These are phyloP conservation scores for Plasmopara halstedii DNA, from an alignment of 352 stramenopile genomes.

Conservation along the genomic window DNA sequence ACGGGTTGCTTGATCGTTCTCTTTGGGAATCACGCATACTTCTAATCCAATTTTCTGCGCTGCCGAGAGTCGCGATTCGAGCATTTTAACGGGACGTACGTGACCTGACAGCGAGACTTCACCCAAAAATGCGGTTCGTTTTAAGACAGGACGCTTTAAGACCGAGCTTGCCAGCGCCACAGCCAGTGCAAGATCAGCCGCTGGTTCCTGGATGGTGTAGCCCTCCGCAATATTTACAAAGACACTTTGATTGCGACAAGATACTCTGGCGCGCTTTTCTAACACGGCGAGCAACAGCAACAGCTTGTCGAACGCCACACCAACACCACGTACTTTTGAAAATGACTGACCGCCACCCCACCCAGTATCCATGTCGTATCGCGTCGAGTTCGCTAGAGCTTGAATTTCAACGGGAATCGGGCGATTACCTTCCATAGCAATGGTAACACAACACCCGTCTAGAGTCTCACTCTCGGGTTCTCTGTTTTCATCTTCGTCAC, in stretches of 20 bases:
- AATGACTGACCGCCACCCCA: slow-evolving; percentile 25
- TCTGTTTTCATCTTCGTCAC: slow-evolving; percentile 19
- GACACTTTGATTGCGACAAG: slow-evolving; percentile 68
- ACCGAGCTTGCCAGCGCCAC: slow-evolving; percentile 70
- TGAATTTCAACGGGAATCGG: slow-evolving; percentile 94
- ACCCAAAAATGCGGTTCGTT: slow-evolving; percentile 59
- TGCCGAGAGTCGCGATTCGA: slow-evolving; percentile 67
- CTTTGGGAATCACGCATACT: slow-evolving; percentile 61
- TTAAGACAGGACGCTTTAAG: slow-evolving; percentile 43
- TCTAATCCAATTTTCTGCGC: slow-evolving; percentile 76
- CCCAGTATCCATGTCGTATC: slow-evolving; percentile 26
- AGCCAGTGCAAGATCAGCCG: slow-evolving; percentile 66
- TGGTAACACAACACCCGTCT: slow-evolving; percentile 85
- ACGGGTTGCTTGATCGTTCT: slow-evolving; percentile 34
- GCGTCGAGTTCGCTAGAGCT: slow-evolving; percentile 76
- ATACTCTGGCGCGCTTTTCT: slow-evolving; percentile 85
- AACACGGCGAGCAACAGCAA: slow-evolving; percentile 93
- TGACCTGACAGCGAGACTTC: slow-evolving; percentile 76
- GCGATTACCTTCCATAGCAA: slow-evolving; percentile 91
- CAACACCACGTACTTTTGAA: slow-evolving; percentile 63
- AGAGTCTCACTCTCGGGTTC: slow-evolving; percentile 20
- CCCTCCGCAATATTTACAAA: slow-evolving; percentile 85
- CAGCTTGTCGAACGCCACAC: slow-evolving; percentile 85
- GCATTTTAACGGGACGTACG: slow-evolving; percentile 74
- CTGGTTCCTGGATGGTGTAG: slow-evolving; percentile 76